These are phyloP conservation scores for Chrysanthemum lavandulifolium DNA, from an alignment of 129 eudicot species.

Conservation along the genomic window DNA sequence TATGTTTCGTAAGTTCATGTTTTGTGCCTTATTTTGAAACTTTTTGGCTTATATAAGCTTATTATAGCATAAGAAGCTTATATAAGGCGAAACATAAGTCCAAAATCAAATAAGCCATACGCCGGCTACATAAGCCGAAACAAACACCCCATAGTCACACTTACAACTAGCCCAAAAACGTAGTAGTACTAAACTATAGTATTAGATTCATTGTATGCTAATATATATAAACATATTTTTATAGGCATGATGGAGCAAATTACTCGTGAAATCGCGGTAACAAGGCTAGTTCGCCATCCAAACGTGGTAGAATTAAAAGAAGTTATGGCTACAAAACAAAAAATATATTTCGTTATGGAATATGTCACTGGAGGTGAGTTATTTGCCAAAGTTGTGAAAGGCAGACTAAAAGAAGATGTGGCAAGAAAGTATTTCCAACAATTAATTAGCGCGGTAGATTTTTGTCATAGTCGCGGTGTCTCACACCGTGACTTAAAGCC, in stretches of 20 bases:
- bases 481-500: slow-evolving; percentile 82
- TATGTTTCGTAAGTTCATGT: too few relatives aligned
- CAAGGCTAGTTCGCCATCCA: slow-evolving; percentile 74
- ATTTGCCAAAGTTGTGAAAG: slow-evolving; percentile 61
- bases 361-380: slow-evolving; percentile 85
- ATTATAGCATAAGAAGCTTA: too few relatives aligned
- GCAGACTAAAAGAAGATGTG: slow-evolving; percentile 54
- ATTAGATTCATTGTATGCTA: too few relatives aligned
- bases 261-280: slow-evolving; percentile 74
- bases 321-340: slow-evolving; percentile 67
- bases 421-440: slow-evolving; percentile 83
- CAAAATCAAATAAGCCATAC: too few relatives aligned
- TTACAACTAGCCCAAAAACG: too few relatives aligned
- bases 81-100: too few relatives aligned
- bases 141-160: too few relatives aligned
- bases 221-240: not conserved
- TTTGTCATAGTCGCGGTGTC: slow-evolving; percentile 79
- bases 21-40: too few relatives aligned
- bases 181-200: too few relatives aligned
- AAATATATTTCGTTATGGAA: slow-evolving; percentile 76
- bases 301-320: slow-evolving; percentile 76
- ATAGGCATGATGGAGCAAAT: slow-evolving; percentile 68
- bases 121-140: too few relatives aligned
- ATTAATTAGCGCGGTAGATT: slow-evolving; percentile 77
- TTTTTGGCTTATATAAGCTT: too few relatives aligned